phyloP scores from a whole-genome alignment of 148 eudicot genomes.

The Hydrangea macrophylla region DNA sequence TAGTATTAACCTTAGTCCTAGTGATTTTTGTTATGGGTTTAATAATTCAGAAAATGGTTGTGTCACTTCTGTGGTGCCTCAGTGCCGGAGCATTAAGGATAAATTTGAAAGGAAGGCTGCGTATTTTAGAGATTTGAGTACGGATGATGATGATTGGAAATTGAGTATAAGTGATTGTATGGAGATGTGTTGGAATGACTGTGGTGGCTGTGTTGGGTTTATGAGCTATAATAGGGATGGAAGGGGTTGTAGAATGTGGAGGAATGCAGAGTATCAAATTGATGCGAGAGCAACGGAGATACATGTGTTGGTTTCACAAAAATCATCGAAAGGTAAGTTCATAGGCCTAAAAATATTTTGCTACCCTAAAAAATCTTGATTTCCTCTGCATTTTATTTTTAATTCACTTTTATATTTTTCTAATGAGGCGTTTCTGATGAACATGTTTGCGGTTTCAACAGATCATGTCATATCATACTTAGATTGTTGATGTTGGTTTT shows the following conservation, averaged over 20 bases:
- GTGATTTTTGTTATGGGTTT: slow-evolving; percentile 14
- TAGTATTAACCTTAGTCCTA: background rate
- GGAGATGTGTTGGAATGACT: slow-evolving; percentile 21
- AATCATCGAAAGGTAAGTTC: too few species aligned
- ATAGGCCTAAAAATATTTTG: too few species aligned
- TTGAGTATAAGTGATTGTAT: slow-evolving; percentile 26
- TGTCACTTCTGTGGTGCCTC: background rate
- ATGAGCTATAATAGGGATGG: background rate
- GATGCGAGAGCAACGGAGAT: background rate
- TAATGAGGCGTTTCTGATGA: too few species aligned
- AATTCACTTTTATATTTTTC: background rate
- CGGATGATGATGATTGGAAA: slow-evolving; percentile 7
- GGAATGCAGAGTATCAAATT: background rate
- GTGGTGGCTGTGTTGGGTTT: slow-evolving; percentile 21
- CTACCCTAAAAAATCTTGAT: background rate
- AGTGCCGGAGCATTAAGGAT: slow-evolving; percentile 8
- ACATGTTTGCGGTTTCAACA: too few species aligned
- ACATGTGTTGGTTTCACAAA: background rate
- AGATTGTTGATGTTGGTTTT: too few species aligned
- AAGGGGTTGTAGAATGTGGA: slow-evolving; percentile 5
- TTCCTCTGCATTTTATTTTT: background rate
- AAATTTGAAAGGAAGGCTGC: background rate
- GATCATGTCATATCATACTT: too few species aligned
- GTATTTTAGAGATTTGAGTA: background rate
- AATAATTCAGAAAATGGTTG: slow-evolving; percentile 3